These are phyloP conservation scores for Decorospora gaudefroyi DNA, from an alignment of 2,329 filamentous ascomycete genomes.

Conservation along the genomic window DNA sequence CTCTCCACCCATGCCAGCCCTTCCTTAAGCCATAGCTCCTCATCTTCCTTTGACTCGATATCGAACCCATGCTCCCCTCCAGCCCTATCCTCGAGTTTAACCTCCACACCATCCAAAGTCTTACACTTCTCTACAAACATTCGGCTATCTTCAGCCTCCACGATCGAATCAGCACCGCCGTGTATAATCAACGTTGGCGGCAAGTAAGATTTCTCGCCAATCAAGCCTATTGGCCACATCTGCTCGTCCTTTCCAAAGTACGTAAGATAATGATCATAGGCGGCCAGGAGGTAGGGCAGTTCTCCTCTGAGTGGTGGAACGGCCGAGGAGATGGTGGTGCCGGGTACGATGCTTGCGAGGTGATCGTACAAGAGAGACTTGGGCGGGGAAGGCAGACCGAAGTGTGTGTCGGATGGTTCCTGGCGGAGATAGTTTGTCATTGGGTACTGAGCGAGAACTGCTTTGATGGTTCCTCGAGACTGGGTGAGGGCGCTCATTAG, in stretches of 20 bases:
- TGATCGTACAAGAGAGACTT: constrained; percentile 28
- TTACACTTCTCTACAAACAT: constrained; percentile 31
- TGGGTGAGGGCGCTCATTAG: constrained; percentile 36
- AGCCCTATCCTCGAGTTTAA: constrained; percentile 25
- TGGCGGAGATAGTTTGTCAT: constrained; percentile 31
- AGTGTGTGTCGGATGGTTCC: background rate
- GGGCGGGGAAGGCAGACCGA: constrained; percentile 14
- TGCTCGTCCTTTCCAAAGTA: constrained; percentile 34
- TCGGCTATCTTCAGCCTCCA: too few species aligned
- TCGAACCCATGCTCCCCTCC: constrained; percentile 44
- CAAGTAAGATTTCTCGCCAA: constrained; percentile 31
- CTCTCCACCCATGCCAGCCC: constrained; percentile 34
- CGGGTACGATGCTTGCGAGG: constrained; percentile 23
- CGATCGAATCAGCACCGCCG: constrained; percentile 35
- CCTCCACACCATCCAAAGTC: constrained; percentile 19
- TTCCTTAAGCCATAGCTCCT: constrained; percentile 38
- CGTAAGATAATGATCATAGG: constrained; percentile 29
- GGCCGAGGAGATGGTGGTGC: constrained; percentile 24
- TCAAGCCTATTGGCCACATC: constrained; percentile 33
- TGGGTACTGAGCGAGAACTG: constrained; percentile 36
- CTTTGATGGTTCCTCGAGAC: constrained; percentile 28
- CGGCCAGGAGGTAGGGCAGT: constrained; percentile 24
- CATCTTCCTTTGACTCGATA: constrained; percentile 27
- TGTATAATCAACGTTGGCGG: constrained; percentile 43
- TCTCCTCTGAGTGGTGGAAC: constrained; percentile 23